Evolutionary conservation across 495 filamentous ascomycete genomes (phyloP).

Genomic region (Pyrenula aspistea): DNA sequence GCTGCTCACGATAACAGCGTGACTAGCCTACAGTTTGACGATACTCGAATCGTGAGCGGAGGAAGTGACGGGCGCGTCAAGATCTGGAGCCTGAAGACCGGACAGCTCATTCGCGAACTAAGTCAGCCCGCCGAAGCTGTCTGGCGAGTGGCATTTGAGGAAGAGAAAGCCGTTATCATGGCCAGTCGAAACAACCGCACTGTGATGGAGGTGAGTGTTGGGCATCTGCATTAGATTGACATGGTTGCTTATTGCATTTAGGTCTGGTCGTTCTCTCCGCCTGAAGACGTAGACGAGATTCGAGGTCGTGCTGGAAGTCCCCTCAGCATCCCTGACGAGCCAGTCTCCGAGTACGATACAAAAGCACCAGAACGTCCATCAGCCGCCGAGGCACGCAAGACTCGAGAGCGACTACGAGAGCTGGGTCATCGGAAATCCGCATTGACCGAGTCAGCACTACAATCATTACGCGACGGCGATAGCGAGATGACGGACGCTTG

Average conservation of each 20-base stretch:
- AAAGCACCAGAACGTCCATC: neutral
- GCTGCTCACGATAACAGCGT: conserved; percentile 99
- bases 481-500: neutral
- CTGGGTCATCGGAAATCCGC: neutral
- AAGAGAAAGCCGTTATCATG: conserved; percentile 95
- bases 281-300: conserved; percentile 42
- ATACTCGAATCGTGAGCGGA: conserved; percentile 84
- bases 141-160: conserved; percentile 96
- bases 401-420: neutral
- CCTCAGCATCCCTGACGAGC: conserved; percentile 23
- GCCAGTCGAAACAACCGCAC: conserved; percentile 71
- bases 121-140: conserved; percentile 84
- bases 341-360: neutral
- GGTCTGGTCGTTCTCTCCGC: conserved; percentile 89
- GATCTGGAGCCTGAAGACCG: conserved; percentile 90
- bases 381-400: too few relatives aligned
- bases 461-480: neutral
- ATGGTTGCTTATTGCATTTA: conserved; percentile 23
- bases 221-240: too few relatives aligned
- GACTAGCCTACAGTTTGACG: conserved; percentile 93
- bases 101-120: conserved; percentile 80
- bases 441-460: neutral
- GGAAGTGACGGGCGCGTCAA: conserved; percentile 94
- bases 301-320: conserved; percentile 9
- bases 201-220: conserved; percentile 79